These are phyloP conservation scores for Omphalea diandra DNA, from an alignment of 441 rosid genomes.

Conservation along the genomic window DNA sequence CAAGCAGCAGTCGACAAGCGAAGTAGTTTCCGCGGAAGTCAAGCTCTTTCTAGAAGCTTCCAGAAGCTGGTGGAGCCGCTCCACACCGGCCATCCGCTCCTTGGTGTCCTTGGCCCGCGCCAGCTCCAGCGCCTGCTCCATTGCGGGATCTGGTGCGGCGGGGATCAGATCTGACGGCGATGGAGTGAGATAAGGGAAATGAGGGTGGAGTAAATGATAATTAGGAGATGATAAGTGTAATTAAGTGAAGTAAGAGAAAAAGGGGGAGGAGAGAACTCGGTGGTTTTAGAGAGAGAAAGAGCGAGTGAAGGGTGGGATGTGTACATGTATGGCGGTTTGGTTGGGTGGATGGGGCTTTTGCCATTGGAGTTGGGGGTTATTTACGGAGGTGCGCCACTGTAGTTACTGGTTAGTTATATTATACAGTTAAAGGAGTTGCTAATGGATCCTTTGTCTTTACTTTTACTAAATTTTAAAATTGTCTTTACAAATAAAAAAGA, in stretches of 20 bases:
- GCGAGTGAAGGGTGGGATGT: conserved; percentile 36
- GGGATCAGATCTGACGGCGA: conserved; percentile 29
- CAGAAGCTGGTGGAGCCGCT: conserved; percentile 81
- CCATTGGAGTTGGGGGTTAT: conserved; percentile 14
- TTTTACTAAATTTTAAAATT: too few relatives aligned
- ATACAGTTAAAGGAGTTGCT: too few relatives aligned
- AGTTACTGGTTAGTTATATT: too few relatives aligned
- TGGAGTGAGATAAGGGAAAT: not conserved
- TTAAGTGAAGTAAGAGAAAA: conserved; percentile 19
- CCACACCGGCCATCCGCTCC: conserved; percentile 99
- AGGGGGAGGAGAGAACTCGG: conserved; percentile 24
- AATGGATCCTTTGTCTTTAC: too few relatives aligned
- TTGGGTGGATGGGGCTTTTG: not conserved
- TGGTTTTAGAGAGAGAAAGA: not conserved
- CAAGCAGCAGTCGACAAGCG: conserved; percentile 89
- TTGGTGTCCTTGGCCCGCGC: conserved; percentile 98
- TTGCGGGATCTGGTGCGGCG: conserved; percentile 27
- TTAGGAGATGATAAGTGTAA: not conserved
- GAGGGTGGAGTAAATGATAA: not conserved
- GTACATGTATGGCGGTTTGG: conserved; percentile 19
- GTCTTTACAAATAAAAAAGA: too few relatives aligned
- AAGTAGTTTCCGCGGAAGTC: conserved; percentile 68
- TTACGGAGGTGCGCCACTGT: conserved; percentile 16
- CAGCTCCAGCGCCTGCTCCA: conserved; percentile 98
- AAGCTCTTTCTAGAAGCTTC: conserved; percentile 88